A percentile compares a stretch with the other conserved stretches of the same genome.
phyloP scores from a whole-genome alignment of 257 asterid genomes.

The Hygrophila difformis region DNA sequence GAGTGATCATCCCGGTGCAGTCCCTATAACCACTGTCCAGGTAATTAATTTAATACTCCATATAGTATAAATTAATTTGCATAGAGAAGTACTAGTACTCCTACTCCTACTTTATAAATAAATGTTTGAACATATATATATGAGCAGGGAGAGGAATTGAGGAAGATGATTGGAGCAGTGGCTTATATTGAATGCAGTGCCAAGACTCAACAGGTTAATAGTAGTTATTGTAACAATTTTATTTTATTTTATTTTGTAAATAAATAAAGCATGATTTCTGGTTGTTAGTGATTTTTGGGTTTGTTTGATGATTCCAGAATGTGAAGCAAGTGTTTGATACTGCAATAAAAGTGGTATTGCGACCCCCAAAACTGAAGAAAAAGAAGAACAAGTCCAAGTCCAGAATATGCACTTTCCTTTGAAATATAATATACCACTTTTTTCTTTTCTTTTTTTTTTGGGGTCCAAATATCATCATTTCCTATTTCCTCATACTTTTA shows the following conservation, averaged over 20 bases:
- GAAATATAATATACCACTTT: not conserved
- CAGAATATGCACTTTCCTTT: conserved; percentile 53
- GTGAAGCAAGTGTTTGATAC: conserved; percentile 76
- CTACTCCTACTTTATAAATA: too few relatives aligned
- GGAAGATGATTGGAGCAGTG: conserved; percentile 72
- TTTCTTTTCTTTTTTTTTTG: too few relatives aligned
- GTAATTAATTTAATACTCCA: conserved; percentile 19
- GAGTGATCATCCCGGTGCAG: conserved; percentile 65
- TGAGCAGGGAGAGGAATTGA: conserved; percentile 74
- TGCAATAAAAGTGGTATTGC: conserved; percentile 70
- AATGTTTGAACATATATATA: not conserved
- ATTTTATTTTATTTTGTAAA: too few relatives aligned
- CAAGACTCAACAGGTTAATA: conserved; percentile 83
- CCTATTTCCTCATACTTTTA: too few relatives aligned
- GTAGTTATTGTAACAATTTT: too few relatives aligned
- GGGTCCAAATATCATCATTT: not conserved
- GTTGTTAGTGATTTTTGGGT: not conserved
- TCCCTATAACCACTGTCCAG: conserved; percentile 60
- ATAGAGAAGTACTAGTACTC: too few relatives aligned
- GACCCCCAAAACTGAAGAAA: conserved; percentile 72
- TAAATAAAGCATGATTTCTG: not conserved
- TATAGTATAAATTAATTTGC: too few relatives aligned
- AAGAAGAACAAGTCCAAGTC: conserved; percentile 38
- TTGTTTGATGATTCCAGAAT: conserved; percentile 37
- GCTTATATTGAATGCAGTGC: conserved; percentile 87